Evolutionary conservation across 768 basidiomycete species (phyloP).

Genomic region (Aureoboletus auriporus): DNA sequence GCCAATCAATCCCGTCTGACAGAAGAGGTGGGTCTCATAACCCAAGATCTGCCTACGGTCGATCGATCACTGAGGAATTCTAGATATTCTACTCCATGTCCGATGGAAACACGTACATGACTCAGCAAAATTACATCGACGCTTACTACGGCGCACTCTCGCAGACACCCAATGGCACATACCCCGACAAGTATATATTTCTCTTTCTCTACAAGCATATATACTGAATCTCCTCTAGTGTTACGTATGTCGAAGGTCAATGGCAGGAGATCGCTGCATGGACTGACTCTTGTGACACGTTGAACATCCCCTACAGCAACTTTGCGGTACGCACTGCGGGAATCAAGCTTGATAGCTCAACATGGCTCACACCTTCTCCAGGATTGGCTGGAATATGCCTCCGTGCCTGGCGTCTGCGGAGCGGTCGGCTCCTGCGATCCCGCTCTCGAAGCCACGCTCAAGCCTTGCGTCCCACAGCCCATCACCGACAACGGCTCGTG

Average conservation of each 20-base stretch:
- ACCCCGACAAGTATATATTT: slow-evolving; percentile 12
- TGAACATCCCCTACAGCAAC: slow-evolving; percentile 19
- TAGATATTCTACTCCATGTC: slow-evolving; percentile 19
- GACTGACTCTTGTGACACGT: slow-evolving; percentile 18
- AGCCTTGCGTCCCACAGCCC: slow-evolving; percentile 19
- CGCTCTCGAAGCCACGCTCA: neutral
- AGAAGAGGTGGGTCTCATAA: slow-evolving; percentile 6
- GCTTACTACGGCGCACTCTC: slow-evolving; percentile 19
- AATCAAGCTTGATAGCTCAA: neutral
- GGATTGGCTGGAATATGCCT: slow-evolving; percentile 24
- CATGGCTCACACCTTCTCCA: neutral
- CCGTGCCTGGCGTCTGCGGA: slow-evolving; percentile 17
- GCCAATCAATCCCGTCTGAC: slow-evolving; percentile 14
- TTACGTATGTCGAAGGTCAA: slow-evolving; percentile 2
- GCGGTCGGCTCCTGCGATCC: slow-evolving; percentile 11
- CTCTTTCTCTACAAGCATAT: neutral
- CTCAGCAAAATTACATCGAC: slow-evolving; percentile 21
- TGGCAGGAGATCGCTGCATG: slow-evolving; percentile 22
- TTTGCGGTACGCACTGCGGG: slow-evolving; percentile 8
- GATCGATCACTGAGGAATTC: neutral
- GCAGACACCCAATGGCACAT: slow-evolving; percentile 13
- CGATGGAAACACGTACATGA: slow-evolving; percentile 17
- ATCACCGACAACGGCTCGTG: slow-evolving; percentile 21
- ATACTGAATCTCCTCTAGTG: slow-evolving; percentile 6
- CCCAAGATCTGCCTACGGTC: neutral